Conservation (phyloP, 148 eudicot genomes). For the Vaccinium myrtillus region DNA sequence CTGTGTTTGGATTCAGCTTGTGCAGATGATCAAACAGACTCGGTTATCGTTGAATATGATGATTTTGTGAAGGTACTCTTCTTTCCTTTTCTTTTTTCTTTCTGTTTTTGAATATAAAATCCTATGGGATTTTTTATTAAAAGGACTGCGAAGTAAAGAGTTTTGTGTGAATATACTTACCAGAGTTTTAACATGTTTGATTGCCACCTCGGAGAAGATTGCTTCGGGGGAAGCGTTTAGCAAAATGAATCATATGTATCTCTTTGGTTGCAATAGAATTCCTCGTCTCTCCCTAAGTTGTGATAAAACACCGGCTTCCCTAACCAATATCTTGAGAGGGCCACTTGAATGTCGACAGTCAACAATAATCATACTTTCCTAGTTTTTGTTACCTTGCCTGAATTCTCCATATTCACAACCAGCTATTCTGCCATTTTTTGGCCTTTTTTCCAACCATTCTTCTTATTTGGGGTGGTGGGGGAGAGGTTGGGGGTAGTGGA, state of each 20-base stretch:
- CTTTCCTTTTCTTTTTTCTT: neutral
- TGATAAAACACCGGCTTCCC: neutral
- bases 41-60: slow-evolving; percentile 67
- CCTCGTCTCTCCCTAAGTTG: neutral
- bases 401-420: neutral
- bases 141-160: neutral
- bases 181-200: neutral
- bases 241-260: neutral
- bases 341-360: neutral
- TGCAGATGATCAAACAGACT: slow-evolving; percentile 40
- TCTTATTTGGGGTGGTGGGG: neutral
- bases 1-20: slow-evolving; percentile 41
- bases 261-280: neutral
- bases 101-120: neutral
- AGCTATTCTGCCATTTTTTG: neutral
- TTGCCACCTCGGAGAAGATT: slow-evolving; percentile 5
- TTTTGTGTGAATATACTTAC: neutral
- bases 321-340: slow-evolving; percentile 5
- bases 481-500: neutral
- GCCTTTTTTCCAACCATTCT: neutral
- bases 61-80: slow-evolving; percentile 73
- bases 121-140: neutral
- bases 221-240: neutral
- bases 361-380: neutral
- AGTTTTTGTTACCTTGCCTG: neutral